A percentile compares a stretch with the other conserved stretches of the same genome.
Evolutionary conservation across 768 basidiomycete species (phyloP).

Genomic region (Dacryopinax primogenitus): DNA sequence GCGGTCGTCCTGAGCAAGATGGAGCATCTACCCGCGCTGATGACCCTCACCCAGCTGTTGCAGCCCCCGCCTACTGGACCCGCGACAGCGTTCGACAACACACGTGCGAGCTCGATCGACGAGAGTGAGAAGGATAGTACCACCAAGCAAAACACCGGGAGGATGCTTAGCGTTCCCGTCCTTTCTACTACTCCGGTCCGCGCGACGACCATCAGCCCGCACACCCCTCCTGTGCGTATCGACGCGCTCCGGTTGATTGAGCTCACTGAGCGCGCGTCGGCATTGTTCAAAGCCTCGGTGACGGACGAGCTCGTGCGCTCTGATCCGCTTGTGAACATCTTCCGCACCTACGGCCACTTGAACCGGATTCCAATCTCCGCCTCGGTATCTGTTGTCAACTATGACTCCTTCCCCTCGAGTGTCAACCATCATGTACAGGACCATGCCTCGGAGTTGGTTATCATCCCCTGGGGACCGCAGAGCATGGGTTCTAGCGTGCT

Average conservation of each 20-base stretch:
- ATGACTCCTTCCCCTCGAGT: conserved; percentile 55
- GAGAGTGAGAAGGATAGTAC: neutral
- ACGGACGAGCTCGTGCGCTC: conserved; percentile 56
- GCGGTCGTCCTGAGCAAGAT: conserved; percentile 80
- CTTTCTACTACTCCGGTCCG: neutral
- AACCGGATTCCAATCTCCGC: conserved; percentile 54
- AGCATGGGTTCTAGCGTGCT: conserved; percentile 11
- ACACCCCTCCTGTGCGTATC: conserved; percentile 29
- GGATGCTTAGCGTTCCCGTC: neutral
- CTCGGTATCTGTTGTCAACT: conserved; percentile 60
- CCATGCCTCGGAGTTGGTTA: conserved; percentile 53
- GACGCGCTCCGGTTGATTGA: conserved; percentile 82
- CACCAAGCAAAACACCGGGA: conserved; percentile 8
- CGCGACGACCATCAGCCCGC: neutral
- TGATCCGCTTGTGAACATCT: conserved; percentile 60
- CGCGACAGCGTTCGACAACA: conserved; percentile 10
- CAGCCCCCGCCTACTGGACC: conserved; percentile 28
- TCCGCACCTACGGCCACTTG: conserved; percentile 64
- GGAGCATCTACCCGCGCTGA: conserved; percentile 78
- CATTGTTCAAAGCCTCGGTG: conserved; percentile 68
- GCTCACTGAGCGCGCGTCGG: conserved; percentile 75
- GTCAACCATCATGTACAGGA: conserved; percentile 50
- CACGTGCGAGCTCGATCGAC: conserved; percentile 8
- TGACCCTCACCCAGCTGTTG: conserved; percentile 79
- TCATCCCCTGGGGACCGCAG: conserved; percentile 68